Percentiles rank a stretch among this genome's conserved stretches.
phyloP scores from a whole-genome alignment of 2,329 filamentous ascomycete species.

The Neoscytalidium dimidiatum region DNA sequence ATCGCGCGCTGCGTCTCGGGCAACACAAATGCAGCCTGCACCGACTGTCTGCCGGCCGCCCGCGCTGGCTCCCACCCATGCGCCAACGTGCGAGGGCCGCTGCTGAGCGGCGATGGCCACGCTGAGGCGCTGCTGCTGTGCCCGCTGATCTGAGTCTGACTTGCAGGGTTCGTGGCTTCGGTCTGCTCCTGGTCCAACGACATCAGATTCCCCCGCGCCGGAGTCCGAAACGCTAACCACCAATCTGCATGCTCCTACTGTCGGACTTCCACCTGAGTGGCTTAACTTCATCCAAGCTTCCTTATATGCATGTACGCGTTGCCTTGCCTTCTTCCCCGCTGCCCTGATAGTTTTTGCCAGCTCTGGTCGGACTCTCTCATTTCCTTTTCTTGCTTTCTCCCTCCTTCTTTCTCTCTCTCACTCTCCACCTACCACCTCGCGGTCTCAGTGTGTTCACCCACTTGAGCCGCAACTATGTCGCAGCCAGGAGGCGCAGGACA shows the following conservation, averaged over 20 bases:
- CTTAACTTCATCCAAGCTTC: neutral
- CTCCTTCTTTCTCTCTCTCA: neutral
- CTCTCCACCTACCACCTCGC: neutral
- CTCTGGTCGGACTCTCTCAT: neutral
- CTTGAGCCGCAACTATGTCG: constrained; percentile 8
- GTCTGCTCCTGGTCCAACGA: constrained; percentile 1
- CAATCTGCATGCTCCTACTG: neutral
- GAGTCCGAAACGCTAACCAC: constrained; percentile 14
- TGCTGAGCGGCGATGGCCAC: neutral
- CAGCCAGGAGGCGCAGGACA: neutral
- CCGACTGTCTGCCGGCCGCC: neutral
- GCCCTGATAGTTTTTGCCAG: neutral
- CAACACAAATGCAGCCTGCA: neutral
- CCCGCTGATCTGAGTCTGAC: constrained; percentile 16
- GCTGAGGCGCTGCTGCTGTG: constrained; percentile 9
- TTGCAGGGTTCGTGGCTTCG: constrained; percentile 5
- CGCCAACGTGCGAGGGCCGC: neutral
- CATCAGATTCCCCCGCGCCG: constrained; percentile 16
- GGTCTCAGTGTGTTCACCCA: neutral
- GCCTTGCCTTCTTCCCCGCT: neutral
- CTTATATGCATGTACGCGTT: constrained; percentile 17
- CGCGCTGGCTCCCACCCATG: neutral
- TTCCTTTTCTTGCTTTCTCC: neutral
- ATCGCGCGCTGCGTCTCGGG: neutral
- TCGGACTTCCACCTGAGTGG: constrained; percentile 10